These are phyloP conservation scores for Schoenoplectus triqueter DNA, from an alignment of 202 grass and related monocot species.

Conservation along the genomic window DNA sequence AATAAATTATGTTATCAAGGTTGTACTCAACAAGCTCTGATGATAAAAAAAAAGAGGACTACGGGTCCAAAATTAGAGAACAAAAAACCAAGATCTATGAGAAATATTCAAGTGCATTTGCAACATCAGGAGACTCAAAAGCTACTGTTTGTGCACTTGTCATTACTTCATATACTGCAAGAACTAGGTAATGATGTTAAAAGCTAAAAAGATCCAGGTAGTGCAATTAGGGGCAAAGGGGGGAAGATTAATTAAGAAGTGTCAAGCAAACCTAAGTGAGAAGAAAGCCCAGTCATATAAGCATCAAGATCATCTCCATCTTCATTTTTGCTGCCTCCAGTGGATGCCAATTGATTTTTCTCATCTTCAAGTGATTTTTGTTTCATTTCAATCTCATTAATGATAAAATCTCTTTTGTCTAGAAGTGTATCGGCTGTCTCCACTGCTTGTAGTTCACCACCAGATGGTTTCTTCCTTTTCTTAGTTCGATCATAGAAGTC, in stretches of 20 bases:
- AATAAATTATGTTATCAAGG: conserved; percentile 15
- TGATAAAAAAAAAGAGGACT: background rate
- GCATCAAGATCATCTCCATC: conserved; percentile 85
- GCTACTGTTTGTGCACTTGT: background rate
- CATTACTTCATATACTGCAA: background rate
- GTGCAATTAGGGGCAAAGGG: background rate
- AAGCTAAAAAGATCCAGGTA: background rate
- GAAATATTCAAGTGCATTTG: background rate
- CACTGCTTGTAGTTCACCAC: conserved; percentile 58
- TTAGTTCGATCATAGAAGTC: conserved; percentile 96
- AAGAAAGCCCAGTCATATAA: conserved; percentile 95
- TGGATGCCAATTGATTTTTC: conserved; percentile 55
- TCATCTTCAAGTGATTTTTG: conserved; percentile 75
- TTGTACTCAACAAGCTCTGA: conserved; percentile 6
- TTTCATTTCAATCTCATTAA: conserved; percentile 71
- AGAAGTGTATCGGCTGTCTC: conserved; percentile 96
- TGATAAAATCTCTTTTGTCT: conserved; percentile 77
- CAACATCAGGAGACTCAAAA: conserved; percentile 9
- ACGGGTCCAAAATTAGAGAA: background rate
- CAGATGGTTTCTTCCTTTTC: conserved; percentile 62
- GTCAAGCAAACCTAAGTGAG: conserved; percentile 73
- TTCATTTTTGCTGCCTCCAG: conserved; percentile 42
- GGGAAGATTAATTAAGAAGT: background rate
- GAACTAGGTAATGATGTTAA: background rate
- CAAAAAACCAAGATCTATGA: conserved; percentile 9